Base-by-base conservation (phyloP, 1,284 basidiomycete genomes). In the Schizophyllum amplum region DNA sequence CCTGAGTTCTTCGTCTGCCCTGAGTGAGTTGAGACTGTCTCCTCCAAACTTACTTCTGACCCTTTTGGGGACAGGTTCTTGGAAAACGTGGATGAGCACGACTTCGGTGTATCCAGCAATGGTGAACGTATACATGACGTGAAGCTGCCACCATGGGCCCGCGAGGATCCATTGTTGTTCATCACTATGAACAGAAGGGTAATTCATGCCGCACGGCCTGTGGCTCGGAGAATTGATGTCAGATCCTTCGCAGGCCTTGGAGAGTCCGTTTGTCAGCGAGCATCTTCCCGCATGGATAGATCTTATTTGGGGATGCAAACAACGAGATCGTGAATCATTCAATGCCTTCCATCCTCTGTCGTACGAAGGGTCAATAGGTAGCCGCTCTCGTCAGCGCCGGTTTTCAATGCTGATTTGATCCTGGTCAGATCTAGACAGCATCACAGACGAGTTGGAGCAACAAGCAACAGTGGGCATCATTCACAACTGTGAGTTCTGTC, bases 311-410 rank as follows among this genome's bases (percentile, higher is more conserved):
- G 92, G 92, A 13, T 83, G 72, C 71, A 92, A 92, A 63, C 93
- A 95, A 75, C 82, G 83, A n/a, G 90, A 94, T 66, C 75, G 83
- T 0, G 82, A 82, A 11, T 82, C 87, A 0, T 74, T 87, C 61
- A 98, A 98, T 65, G 90, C 90, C 15, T 98, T 94, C 74, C 95
- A 98, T 70, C 95, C 94, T 0, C 74, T 98, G 48, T 96, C 93
- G 27, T 98, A 98, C 67, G 93, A 96, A 64, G 93, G 94, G 2
- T 86, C 90, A 0, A 91, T 98, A 61, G 87, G 90, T 85, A 57
- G 50, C 74, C 60, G n/a, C 21, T 20, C 42, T 27, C 4, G 9
- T 27, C 23, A 22, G n/a, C 25, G 15, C 17, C 25, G 33, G 47
- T 52, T 24, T 48, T 47, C 48, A n/a, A 15, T 46, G n/a, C 46